phyloP scores from a whole-genome alignment of 108 stramenopile genomes.

The Skeletonema grethae region DNA sequence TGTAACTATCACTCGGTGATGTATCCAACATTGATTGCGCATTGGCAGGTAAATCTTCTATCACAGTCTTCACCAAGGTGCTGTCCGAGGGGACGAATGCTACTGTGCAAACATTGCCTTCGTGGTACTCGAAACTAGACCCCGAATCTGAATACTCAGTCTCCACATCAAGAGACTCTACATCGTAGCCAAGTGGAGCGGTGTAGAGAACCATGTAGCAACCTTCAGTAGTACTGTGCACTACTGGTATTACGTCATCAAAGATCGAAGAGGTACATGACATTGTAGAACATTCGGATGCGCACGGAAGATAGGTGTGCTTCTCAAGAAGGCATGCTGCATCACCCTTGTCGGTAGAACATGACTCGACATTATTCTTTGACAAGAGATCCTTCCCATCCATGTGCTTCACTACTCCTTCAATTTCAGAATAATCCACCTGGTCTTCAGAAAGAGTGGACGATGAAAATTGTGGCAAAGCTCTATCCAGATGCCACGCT shows the following conservation, averaged over 20 bases:
- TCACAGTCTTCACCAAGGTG: conserved; percentile 52
- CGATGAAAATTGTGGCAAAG: conserved; percentile 55
- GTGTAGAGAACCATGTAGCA: conserved; percentile 81
- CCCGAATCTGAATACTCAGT: conserved; percentile 64
- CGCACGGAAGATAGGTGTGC: conserved; percentile 56
- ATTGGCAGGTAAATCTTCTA: conserved; percentile 56
- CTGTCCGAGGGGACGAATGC: conserved; percentile 75
- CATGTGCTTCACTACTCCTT: conserved; percentile 5
- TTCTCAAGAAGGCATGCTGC: conserved; percentile 47
- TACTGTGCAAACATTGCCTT: conserved; percentile 69
- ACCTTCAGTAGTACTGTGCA: conserved; percentile 58
- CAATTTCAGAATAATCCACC: conserved; percentile 17
- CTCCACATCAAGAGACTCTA: conserved; percentile 44
- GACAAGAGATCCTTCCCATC: conserved; percentile 56
- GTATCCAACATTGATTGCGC: conserved; percentile 55
- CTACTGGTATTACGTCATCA: conserved; percentile 49
- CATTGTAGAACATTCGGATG: conserved; percentile 70
- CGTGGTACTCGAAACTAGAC: conserved; percentile 33
- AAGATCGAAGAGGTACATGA: conserved; percentile 70
- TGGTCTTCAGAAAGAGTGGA: conserved; percentile 13
- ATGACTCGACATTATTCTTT: conserved; percentile 48
- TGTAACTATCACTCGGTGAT: conserved; percentile 20
- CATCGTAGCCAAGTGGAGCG: conserved; percentile 61
- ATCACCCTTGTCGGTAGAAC: conserved; percentile 42
- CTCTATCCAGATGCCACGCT: conserved; percentile 74